Conservation (phyloP, 2,329 filamentous ascomycete genomes). For the Ophidiomyces ophidiicola region DNA sequence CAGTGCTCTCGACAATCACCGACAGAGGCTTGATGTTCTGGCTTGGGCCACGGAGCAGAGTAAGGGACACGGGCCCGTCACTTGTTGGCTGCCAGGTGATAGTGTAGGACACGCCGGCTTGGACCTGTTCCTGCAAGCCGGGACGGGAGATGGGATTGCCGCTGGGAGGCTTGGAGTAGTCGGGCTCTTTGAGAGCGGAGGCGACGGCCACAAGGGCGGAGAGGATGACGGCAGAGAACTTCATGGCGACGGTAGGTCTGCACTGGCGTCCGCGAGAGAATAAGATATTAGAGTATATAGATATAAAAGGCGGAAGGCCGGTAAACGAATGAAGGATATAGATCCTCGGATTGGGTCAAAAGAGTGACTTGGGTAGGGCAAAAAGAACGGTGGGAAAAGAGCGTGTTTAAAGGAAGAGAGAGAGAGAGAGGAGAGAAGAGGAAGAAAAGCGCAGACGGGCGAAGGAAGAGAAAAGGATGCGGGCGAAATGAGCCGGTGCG, state of each 20-base stretch:
- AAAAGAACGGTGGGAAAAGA: constrained; percentile 11
- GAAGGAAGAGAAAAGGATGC: constrained; percentile 15
- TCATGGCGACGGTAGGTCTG: constrained; percentile 24
- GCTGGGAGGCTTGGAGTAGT: constrained; percentile 25
- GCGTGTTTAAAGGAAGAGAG: constrained; percentile 12
- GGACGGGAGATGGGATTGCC: constrained; percentile 47
- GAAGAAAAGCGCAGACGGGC: constrained; percentile 12
- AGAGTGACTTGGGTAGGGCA: constrained; percentile 19
- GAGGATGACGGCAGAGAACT: constrained; percentile 28
- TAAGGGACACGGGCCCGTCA: constrained; percentile 39
- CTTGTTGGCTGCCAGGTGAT: constrained; percentile 45
- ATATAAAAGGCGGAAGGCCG: constrained; percentile 19
- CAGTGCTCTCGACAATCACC: constrained; percentile 42
- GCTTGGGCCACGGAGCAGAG: constrained; percentile 48
- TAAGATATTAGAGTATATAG: constrained; percentile 15
- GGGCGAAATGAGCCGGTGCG: constrained; percentile 10
- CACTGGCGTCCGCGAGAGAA: constrained; percentile 14
- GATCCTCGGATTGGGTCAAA: constrained; percentile 13
- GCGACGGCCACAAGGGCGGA: constrained; percentile 30
- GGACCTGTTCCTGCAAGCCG: constrained; percentile 41
- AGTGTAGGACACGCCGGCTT: constrained; percentile 43
- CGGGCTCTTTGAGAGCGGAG: constrained; percentile 27
- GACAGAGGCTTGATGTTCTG: constrained; percentile 42
- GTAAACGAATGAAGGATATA: constrained; percentile 11
- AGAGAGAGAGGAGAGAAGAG: constrained; percentile 7